These are phyloP conservation scores for Priceomyces medius DNA, from an alignment of 805 yeast genomes.

Conservation along the genomic window DNA sequence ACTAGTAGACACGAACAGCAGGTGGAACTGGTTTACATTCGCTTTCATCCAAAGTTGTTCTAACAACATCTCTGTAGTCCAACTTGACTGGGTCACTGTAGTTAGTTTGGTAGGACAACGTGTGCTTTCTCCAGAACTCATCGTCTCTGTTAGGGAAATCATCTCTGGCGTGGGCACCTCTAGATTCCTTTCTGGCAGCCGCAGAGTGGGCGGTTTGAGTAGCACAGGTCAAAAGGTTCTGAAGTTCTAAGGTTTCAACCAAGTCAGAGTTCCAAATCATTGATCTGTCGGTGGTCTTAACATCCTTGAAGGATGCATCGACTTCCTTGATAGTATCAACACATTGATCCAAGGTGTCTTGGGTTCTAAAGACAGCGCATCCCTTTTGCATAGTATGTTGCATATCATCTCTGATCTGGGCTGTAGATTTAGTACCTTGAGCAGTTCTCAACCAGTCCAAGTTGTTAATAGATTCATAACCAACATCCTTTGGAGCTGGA, in stretches of 20 bases:
- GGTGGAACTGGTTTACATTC: constrained; percentile 98
- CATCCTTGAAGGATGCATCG: constrained; percentile 69
- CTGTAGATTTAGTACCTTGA: constrained; percentile 76
- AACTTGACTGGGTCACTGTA: constrained; percentile 71
- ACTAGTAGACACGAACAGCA: constrained; percentile 87
- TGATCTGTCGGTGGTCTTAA: constrained; percentile 90
- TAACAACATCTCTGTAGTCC: constrained; percentile 83
- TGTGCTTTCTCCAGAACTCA: constrained; percentile 95
- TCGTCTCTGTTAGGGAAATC: constrained; percentile 97
- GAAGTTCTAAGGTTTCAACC: constrained; percentile 93
- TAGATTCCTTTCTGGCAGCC: constrained; percentile 91
- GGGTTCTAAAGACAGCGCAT: constrained; percentile 95
- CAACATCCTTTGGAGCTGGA: constrained; percentile 81
- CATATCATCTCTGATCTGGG: constrained; percentile 88
- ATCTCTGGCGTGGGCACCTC: constrained; percentile 99
- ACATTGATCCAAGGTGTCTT: constrained; percentile 89
- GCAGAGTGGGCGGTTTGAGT: constrained; percentile 94
- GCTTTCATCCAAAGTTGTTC: constrained; percentile 79
- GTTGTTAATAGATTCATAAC: constrained; percentile 86
- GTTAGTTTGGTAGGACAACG: constrained; percentile 83
- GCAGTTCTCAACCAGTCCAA: constrained; percentile 87
- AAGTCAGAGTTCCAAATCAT: constrained; percentile 99
- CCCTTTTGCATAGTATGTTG: constrained; percentile 96
- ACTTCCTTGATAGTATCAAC: constrained; percentile 72
- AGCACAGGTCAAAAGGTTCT: constrained; percentile 95